A percentile compares a stretch with the other conserved stretches of the same genome.
Conservation (phyloP, 2,329 filamentous ascomycete genomes). For the Phyllosticta citribraziliensis region DNA sequence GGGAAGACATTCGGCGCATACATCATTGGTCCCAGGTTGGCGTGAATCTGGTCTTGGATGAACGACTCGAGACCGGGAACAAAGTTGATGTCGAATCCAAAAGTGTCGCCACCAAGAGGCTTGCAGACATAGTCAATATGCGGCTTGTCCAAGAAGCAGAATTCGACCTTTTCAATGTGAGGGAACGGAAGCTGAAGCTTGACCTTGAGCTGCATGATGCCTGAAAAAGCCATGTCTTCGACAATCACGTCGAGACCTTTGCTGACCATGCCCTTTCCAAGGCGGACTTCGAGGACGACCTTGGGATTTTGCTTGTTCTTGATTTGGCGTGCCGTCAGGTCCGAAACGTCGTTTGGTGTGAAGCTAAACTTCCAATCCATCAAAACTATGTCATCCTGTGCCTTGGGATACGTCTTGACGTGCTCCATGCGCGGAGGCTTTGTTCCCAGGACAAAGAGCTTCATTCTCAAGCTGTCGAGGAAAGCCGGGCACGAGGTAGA, state of each 20-base stretch:
- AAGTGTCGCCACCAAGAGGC: conserved; percentile 84
- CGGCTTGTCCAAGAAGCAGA: conserved; percentile 85
- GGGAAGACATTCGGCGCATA: conserved; percentile 96
- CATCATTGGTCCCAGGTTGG: conserved; percentile 92
- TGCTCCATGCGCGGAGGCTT: conserved; percentile 96
- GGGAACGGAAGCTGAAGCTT: conserved; percentile 95
- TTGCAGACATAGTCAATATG: conserved; percentile 97
- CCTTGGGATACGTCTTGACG: conserved; percentile 95
- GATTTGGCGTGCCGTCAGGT: conserved; percentile 81
- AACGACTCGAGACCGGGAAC: conserved; percentile 89
- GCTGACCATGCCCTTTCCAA: conserved; percentile 94
- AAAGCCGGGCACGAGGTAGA: conserved; percentile 88
- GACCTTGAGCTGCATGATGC: conserved; percentile 92
- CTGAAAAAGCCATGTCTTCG: conserved; percentile 93
- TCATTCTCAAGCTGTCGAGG: conserved; percentile 85
- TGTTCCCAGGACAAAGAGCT: conserved; percentile 84
- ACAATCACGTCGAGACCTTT: conserved; percentile 97
- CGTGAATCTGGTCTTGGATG: conserved; percentile 93
- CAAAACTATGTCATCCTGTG: conserved; percentile 86
- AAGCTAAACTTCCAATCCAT: conserved; percentile 99
- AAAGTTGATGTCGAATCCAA: conserved; percentile 98
- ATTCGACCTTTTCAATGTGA: conserved; percentile 87
- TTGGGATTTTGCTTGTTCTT: conserved; percentile 97
- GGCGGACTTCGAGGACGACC: conserved; percentile 83
- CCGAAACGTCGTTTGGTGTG: conserved; percentile 85